A percentile compares a stretch with the other conserved stretches of the same genome.
Conservation (phyloP, 2,329 filamentous ascomycete species). For the Ceratocystis lukuohia region DNA sequence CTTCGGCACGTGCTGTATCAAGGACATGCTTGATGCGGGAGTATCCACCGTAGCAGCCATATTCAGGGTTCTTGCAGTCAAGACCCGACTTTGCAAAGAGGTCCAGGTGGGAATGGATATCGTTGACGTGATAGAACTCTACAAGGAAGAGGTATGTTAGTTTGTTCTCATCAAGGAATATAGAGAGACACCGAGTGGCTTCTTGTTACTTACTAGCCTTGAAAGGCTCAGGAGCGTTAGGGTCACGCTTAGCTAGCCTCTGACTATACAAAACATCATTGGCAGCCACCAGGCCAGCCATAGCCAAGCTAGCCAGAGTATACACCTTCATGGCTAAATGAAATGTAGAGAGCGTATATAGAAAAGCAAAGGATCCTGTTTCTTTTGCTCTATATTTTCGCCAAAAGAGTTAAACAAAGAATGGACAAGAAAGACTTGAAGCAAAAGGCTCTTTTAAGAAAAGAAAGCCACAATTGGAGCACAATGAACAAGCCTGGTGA, state of each 20-base stretch:
- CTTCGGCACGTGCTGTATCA: conserved; percentile 40
- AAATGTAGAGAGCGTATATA: neutral
- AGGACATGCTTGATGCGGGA: conserved; percentile 49
- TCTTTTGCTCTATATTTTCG: neutral
- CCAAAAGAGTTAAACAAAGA: neutral
- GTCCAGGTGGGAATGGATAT: conserved; percentile 54
- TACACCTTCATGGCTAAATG: conserved; percentile 12
- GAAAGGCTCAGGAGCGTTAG: conserved; percentile 37
- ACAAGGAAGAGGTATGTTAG: neutral
- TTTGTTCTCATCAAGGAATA: neutral
- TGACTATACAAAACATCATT: conserved; percentile 39
- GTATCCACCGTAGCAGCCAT: conserved; percentile 52
- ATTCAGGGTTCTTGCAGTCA: conserved; percentile 42
- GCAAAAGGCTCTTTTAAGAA: neutral
- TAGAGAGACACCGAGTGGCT: neutral
- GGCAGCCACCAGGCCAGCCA: conserved; percentile 25
- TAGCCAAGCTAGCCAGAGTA: conserved; percentile 20
- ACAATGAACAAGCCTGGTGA: neutral
- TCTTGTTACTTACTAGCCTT: conserved; percentile 34
- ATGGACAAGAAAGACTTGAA: neutral
- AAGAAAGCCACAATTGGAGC: neutral
- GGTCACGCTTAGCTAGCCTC: conserved; percentile 36
- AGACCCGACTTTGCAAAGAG: conserved; percentile 47
- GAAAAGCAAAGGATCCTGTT: neutral
- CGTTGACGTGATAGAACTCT: conserved; percentile 57